Evolutionary conservation across 2,329 filamentous ascomycete species (phyloP), one percentile per base, ranked within the genome.

Genomic region (Microsporum audouinii): DNA sequence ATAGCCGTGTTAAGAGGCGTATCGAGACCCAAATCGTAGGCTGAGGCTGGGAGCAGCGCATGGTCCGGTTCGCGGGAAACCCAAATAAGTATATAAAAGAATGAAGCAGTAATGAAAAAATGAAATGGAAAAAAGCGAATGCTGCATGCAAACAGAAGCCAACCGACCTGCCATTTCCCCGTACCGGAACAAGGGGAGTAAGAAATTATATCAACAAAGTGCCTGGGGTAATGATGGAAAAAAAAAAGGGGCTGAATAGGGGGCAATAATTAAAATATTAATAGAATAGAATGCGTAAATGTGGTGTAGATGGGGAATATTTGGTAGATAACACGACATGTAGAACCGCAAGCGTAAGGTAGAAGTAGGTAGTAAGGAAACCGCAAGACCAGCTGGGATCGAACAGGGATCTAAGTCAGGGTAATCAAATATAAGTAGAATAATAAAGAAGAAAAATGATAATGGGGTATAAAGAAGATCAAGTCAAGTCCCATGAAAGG

Each of bases 381-480:
- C 31, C 49, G 33, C 49, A 55, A 55, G 49, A 55, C 49, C 49
- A 55, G 31, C 49, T 55, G 33, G 29, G 49, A 55, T 55, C 49
- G 49, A 55, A 55, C 49, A 29, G 33, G 49, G 49, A 55, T 36
- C 49, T 55, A 55, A 31, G 31, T 55, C 49, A 23, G 31, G 31
- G 4, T 34, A 34, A 55, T n/a, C 3, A 55, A 55, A 34, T 2
- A 31, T 23, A 23, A 23, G 17, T 23, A 23, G 17, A 23, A 23
- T 23, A 23, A 23, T 23, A 23, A 23, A 23, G 17, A 23, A 23
- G 17, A 55, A 55, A n/a, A 53, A 53, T 23, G n/a, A 23, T 23
- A 51, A 51, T n/a, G 49, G 49, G 49, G 49, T 55, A 55, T 55
- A 55, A 55, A 55, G 49, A 55, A 55, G 49, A 17, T 55, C 29